Evolutionary conservation across 345 rosid genomes (phyloP).

Genomic region (Rhizophora mangle): DNA sequence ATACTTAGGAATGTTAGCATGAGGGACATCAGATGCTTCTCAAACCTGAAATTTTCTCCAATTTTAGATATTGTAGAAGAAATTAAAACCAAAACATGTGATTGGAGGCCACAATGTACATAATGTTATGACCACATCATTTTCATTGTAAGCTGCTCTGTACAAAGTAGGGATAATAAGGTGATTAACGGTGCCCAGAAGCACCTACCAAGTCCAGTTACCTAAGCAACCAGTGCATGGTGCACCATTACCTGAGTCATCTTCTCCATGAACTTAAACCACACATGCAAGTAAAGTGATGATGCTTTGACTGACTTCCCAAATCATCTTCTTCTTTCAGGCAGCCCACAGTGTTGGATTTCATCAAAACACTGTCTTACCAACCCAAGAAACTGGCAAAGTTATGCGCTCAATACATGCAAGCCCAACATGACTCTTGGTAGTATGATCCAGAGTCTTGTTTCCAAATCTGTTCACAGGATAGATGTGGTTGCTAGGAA

Average conservation of each 20-base stretch:
- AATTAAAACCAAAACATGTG: background rate
- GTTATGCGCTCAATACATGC: conserved; percentile 62
- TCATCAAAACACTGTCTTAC: conserved; percentile 46
- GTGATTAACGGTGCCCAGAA: background rate
- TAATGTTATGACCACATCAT: background rate
- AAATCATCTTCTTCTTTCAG: conserved; percentile 29
- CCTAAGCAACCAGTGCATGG: no score
- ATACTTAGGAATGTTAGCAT: conserved; percentile 48
- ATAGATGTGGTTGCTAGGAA: conserved; percentile 50
- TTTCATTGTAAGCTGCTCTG: background rate
- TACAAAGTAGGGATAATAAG: background rate
- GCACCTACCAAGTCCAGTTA: no score
- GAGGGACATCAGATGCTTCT: conserved; percentile 66
- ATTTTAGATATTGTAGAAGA: conserved; percentile 55
- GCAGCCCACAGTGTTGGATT: conserved; percentile 56
- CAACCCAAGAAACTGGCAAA: conserved; percentile 37
- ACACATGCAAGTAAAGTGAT: no score
- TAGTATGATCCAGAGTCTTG: conserved; percentile 57
- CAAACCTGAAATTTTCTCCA: conserved; percentile 69
- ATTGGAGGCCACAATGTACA: background rate
- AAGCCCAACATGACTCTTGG: conserved; percentile 51
- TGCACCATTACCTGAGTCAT: conserved; percentile 1
- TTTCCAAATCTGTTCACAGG: conserved; percentile 64
- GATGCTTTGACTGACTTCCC: background rate
- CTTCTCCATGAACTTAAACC: background rate